Evolutionary conservation across 176 grass and related monocot species (phyloP), one percentile per base, ranked within the genome.

Genomic region (Bonia amplexicaulis): DNA sequence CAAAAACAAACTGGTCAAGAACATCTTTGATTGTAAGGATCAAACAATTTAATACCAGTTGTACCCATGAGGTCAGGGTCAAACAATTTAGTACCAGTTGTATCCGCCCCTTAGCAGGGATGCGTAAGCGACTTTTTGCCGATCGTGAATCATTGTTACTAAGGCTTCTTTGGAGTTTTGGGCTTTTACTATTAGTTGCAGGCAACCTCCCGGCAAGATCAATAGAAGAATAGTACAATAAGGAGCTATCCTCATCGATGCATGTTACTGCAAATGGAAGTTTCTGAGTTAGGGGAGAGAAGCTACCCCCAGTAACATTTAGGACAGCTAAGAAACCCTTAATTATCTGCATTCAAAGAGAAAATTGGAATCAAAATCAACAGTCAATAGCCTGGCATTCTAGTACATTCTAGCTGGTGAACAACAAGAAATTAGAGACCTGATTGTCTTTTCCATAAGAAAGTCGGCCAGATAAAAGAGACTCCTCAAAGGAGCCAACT

Each of bases 151-250:
- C 83, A 82, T 90, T 93, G 78, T 88, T 94, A 76, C 88, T 90
- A 68, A 85, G 66, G 84, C 85, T 95, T 90, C 60, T 85, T 86
- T 92, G 88, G 51, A 89, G 73, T 51, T 91, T 92, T 62, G 78
- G 73, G 53, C 78, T 85, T 77, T 92, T 93, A 60, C 70, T 91
- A 69, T 87, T 85, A 78, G 90, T 85, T 15, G 78, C 67, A 69
- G 84, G 26, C 66, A 85, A 88, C 67, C 90, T 91, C 72, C 92
- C 92, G 2, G 88, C 86, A 86, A 99, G 90, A 84, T 96, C 84
- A 63, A 99, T 92, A 22, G 97, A 99, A 76, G 97, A 89, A 77
- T 99, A 99, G 55, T 99, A 99, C 74, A 99, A 40, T n/a, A 99
- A 84, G 16, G 93, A 94, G 74, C 79, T 94, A 93, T 99, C 97